Base-by-base conservation (phyloP, 1,284 basidiomycete genomes). In the Leccinum variabile region DNA sequence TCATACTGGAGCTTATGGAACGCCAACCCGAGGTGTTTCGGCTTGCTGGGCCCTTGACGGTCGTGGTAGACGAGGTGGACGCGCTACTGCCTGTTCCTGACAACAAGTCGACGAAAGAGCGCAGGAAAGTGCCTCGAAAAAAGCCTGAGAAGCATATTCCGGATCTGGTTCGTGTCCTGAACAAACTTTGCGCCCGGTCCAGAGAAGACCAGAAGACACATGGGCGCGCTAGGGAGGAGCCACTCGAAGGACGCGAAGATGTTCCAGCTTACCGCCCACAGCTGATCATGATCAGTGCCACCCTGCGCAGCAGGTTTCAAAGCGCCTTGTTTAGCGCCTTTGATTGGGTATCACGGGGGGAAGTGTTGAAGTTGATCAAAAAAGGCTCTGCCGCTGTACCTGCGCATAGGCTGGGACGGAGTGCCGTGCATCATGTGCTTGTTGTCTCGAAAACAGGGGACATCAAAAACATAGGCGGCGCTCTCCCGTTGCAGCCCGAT, bases 41-140 rank as follows among this genome's bases (percentile, higher is more conserved):
- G 58, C 66, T 88, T 41, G 69, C 74, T 5, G 73, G 70, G 30
- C 74, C 89, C 53, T 82, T 82, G 6, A 82, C 81, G 2, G 80
- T 92, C 33, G 84, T 87, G 37, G 84, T 91, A 53, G 90, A 92
- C 66, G 90, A 92, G 71, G 86, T 84, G 52, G 91, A 92, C 67
- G 87, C 85, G 69, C 76, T 91, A 50, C 77, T 92, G 60, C 82
- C 82, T 63, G 75, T 79, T 63, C 82, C 78, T 35, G 71, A 60
- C 55, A 78, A 75, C 69, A 78, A 77, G 71, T 55, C 76, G 69
- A 67, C 76, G 72, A 58, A 67, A 39, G 60, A 46, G 14, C 63
- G 53, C 28, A 56, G 67, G 62, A 64, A 68, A 55, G 73, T 18
- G 3, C 53, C 81, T 65, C 79, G 13, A 72, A 77, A 65, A 66